Base-by-base conservation (phyloP, 2,329 filamentous ascomycete species). In the Plenodomus tracheiphilus region DNA sequence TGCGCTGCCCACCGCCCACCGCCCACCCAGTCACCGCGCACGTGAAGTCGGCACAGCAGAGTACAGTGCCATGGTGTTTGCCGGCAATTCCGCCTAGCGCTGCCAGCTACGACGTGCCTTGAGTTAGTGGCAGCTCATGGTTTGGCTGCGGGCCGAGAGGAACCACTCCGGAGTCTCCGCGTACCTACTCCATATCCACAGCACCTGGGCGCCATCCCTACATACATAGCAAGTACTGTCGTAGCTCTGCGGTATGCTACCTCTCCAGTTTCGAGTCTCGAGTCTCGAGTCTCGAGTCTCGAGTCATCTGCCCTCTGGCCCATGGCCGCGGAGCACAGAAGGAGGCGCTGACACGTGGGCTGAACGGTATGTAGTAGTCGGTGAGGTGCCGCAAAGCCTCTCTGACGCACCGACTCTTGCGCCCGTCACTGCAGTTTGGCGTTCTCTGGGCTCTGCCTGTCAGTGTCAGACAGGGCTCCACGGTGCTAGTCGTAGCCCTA, bases 291-390 rank as follows among this genome's bases (percentile, higher is more conserved):
- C n/a, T 42, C 36, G 36, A 41, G 22, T 9, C 39, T 35, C 35
- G 19, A 39, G 39, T 41, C 40, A 41, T 32, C 46, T 8, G 11
- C 18, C 34, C 15, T 32, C 46, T 10, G 25, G 28, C 41, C 16
- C 13, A 38, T 39, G 20, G 21, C 28, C 28, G 28, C 6, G 28
- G 28, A 32, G 11, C 28, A 32, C 40, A 21, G 37, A 25, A 39
- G n/a, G 35, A 35, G 39, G 41, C 46, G 49, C 44, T 51, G 53
- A 58, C 58, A 61, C 58, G 56, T 61, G 56, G 54, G 54, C 32
- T 37, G 25, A 20, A 48, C 46, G 39, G 49, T 46, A 48, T 56
- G 51, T 51, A 58, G n/a, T n/a, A n/a, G n/a, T n/a, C n/a, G n/a
- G n/a, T n/a, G n/a, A n/a, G n/a, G n/a, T n/a, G n/a, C n/a, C n/a